phyloP scores from a whole-genome alignment of 2,329 filamentous ascomycete species.

The Diaporthe sp. region DNA sequence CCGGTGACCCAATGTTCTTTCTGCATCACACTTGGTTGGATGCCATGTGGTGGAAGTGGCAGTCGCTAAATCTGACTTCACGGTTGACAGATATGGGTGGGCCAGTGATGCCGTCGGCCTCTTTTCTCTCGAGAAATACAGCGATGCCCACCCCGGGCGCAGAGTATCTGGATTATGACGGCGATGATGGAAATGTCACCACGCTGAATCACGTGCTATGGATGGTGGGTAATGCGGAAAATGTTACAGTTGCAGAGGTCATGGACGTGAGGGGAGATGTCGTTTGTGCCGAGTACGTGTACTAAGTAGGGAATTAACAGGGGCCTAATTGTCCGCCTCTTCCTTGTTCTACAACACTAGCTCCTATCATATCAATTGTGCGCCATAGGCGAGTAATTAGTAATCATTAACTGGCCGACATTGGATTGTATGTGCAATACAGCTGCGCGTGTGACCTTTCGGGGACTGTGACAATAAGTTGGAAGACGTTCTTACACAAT shows the following conservation, averaged over 20 bases:
- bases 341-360: not conserved
- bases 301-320: not conserved
- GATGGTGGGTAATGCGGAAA: conserved; percentile 38
- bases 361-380: not conserved
- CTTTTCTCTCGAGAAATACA: not conserved
- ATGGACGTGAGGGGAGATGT: conserved; percentile 40
- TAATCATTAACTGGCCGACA: not conserved
- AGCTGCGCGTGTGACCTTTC: not conserved
- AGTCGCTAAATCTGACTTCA: conserved; percentile 3
- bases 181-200: conserved; percentile 35
- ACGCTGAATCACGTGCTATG: conserved; percentile 42
- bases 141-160: not conserved
- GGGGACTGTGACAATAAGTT: too few relatives aligned
- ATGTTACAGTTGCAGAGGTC: conserved; percentile 41
- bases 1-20: conserved; percentile 12
- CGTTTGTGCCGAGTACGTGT: conserved; percentile 4
- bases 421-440: not conserved
- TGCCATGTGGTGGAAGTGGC: not conserved
- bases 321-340: not conserved
- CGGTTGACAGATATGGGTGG: conserved; percentile 19
- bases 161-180: conserved; percentile 11
- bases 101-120: conserved; percentile 16
- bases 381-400: not conserved
- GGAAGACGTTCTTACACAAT: too few relatives aligned
- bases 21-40: conserved; percentile 1